These are phyloP conservation scores for Beta vulgaris DNA, from an alignment of 148 eudicot species.

Conservation along the genomic window DNA sequence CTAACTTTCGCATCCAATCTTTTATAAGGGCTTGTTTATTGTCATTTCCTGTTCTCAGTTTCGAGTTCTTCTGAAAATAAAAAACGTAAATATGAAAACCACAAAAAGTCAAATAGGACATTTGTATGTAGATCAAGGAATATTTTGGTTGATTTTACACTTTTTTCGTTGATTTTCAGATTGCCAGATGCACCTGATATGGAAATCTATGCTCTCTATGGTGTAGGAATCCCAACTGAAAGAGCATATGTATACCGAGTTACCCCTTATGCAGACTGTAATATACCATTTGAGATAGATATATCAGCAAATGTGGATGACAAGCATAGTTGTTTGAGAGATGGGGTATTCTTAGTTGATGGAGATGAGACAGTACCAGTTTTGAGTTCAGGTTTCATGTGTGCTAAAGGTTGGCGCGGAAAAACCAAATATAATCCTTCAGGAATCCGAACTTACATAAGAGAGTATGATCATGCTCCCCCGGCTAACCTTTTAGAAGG, in stretches of 20 bases:
- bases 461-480: slow-evolving; percentile 91
- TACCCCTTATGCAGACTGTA: slow-evolving; percentile 67
- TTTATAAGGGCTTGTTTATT: background rate
- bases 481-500: slow-evolving; percentile 87
- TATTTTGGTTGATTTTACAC: background rate
- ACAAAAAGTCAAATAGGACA: too few relatives aligned
- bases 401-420: slow-evolving; percentile 98
- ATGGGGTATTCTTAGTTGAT: slow-evolving; percentile 66
- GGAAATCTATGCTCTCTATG: slow-evolving; percentile 85
- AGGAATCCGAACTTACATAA: slow-evolving; percentile 55
- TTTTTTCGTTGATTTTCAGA: slow-evolving; percentile 37
- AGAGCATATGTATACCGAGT: slow-evolving; percentile 75
- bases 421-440: slow-evolving; percentile 87
- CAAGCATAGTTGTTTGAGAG: slow-evolving; percentile 50
- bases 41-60: too few relatives aligned
- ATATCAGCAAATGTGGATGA: slow-evolving; percentile 54
- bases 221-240: slow-evolving; percentile 90
- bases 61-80: too few relatives aligned
- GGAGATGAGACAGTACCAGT: slow-evolving; percentile 96
- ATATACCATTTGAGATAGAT: slow-evolving; percentile 81
- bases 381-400: slow-evolving; percentile 89
- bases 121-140: too few relatives aligned
- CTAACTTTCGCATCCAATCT: background rate
- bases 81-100: too few relatives aligned
- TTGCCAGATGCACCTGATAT: slow-evolving; percentile 95